Evolutionary conservation across 176 grass and related monocot genomes (phyloP), one percentile per base, ranked within the genome.

Genomic region (Eragrostis nindensis): DNA sequence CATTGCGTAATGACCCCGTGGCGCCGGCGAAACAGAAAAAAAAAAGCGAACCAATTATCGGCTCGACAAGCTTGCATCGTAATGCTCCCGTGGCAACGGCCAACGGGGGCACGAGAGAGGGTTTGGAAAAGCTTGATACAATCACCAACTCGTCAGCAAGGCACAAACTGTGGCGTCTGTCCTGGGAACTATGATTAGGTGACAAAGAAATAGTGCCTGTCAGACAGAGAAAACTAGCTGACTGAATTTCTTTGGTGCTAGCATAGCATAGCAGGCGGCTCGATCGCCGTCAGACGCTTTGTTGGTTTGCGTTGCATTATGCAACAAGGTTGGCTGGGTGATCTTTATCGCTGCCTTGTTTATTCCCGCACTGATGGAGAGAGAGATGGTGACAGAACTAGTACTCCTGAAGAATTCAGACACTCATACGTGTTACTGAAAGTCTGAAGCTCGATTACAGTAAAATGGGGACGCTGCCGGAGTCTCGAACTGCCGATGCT

Each of bases 261-360:
- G 32, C 32, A n/a, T n/a, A n/a, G n/a, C n/a, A n/a, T n/a, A n/a
- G n/a, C 17, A 53, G 30, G n/a, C 42, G 26, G 73, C 9, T 76
- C 22, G 30, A 62, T 76, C 14, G 25, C 15, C 11, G 9, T 76
- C 74, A 46, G 41, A 56, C 21, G 6, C 21, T 18, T 63, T 11
- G n/a, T 15, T 11, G 17, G 74, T 22, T 19, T 56, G 54, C 54
- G n/a, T 4, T 25, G n/a, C 56, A 77, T 60, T 14, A 18, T n/a
- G 59, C 59, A 64, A 62, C 55, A 45, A 61, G 24, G n/a, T 62
- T 15, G 38, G 83, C 82, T 82, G 66, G 47, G 54, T 82, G 7
- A 73, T 82, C 79, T 70, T 64, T 74, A 70, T 83, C 83, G 9
- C 21, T 48, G 4, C 38, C 54, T 74, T 74, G 46, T 69, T 75